Base-by-base conservation (phyloP, 2,329 filamentous ascomycete genomes). In the Colletotrichum sp. region DNA sequence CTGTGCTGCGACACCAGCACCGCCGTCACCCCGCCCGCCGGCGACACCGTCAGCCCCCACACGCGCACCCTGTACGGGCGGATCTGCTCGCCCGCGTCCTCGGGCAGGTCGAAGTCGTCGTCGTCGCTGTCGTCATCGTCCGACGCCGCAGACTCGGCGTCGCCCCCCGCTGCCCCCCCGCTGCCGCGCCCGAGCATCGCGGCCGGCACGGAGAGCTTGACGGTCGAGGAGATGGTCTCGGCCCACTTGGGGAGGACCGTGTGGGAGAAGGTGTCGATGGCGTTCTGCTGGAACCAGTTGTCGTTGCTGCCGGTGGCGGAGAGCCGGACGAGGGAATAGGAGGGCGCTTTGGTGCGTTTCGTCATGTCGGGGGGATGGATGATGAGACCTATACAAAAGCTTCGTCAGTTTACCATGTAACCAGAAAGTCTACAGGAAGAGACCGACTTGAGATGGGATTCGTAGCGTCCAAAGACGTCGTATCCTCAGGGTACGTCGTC, bases 201-300 rank as follows among this genome's bases (percentile, higher is more conserved):
- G 3, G 87, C 84, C 0, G 89, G 85, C 6, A 91, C 82, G 6
- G 85, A 82, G 10, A 88, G 85, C 7, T 86, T 84, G 9, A 88
- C 83, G 12, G 86, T 86, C 44, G 87, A 85, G 16, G 82, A 81
- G 32, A 92, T 87, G 32, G 87, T 85, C 18, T 83, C 83, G 4
- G 85, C 88, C 90, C 90, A 92, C n/a, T 77, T 66, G 28, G 75
- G 75, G 1, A 84, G 77, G 8, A 13, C 44, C 10, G 62, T 79
- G 77, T 5, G 72, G 74, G 1, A 81, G 77, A 0, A 81, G 69
- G 16, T 75, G 15, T 80, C 78, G 2, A 85, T 81, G 3, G 87
- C 79, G 77, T 90, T 92, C 18, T 87, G 89, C 75, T 91, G 87
- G 76, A 88, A 90, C 90, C 90, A 92, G 78, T 87, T 85, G 16